Evolutionary conservation across 2,329 filamentous ascomycete species (phyloP).

Genomic region (Paradendryphiella salina): DNA sequence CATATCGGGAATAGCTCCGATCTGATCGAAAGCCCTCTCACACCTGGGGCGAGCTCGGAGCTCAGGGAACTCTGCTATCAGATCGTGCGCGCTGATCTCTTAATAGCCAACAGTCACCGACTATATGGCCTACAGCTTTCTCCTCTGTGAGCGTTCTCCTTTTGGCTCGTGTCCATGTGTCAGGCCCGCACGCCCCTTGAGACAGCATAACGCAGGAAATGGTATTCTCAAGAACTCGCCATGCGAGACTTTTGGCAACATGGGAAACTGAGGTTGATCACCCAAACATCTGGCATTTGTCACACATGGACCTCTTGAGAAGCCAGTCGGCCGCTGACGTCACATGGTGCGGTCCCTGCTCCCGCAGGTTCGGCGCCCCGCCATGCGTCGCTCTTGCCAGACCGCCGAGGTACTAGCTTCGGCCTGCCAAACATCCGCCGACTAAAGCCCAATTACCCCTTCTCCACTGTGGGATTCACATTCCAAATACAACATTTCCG

Average conservation of each 20-base stretch:
- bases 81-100: slow-evolving; percentile 4
- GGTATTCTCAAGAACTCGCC: background rate
- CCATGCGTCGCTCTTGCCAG: slow-evolving; percentile 8
- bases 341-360: slow-evolving; percentile 7
- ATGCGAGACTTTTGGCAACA: slow-evolving; percentile 1
- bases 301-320: slow-evolving; percentile 1
- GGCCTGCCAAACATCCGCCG: slow-evolving; percentile 5
- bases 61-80: slow-evolving; percentile 2
- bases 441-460: background rate
- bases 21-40: slow-evolving; percentile 10
- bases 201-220: background rate
- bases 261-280: background rate
- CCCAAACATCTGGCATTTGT: slow-evolving; percentile 9
- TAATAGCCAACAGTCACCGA: slow-evolving; percentile 11
- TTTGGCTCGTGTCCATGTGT: background rate
- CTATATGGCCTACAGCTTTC: background rate
- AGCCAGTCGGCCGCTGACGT: slow-evolving; percentile 10
- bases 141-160: background rate
- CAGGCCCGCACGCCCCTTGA: background rate
- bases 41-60: background rate
- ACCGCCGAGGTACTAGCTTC: slow-evolving; percentile 10
- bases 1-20: slow-evolving; percentile 17
- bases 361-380: slow-evolving; percentile 9
- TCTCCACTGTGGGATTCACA: background rate
- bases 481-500: slow-evolving; percentile 9